A percentile compares a stretch with the other conserved stretches of the same genome.
These are phyloP conservation scores for Medakamo hakoo DNA, from an alignment of 139 green algal genomes.

Conservation along the genomic window DNA sequence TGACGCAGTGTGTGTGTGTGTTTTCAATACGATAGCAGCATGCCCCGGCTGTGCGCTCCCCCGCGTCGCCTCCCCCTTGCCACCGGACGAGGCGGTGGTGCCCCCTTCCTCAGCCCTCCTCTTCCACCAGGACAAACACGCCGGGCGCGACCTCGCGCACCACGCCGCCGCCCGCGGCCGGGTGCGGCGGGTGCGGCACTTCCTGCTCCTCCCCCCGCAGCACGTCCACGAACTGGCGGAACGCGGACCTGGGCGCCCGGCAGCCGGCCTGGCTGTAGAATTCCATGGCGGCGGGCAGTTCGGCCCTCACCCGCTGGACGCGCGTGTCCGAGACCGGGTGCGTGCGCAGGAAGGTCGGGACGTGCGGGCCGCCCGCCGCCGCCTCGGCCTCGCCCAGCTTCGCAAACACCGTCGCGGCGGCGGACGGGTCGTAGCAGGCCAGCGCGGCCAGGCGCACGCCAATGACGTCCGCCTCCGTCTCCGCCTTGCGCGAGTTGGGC, in stretches of 20 bases:
- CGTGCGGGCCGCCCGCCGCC: slow-evolving; percentile 1
- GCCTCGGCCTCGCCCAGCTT: slow-evolving; percentile 21
- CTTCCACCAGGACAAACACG: too few species aligned
- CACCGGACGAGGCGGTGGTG: too few species aligned
- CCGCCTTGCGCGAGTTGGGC: slow-evolving; percentile 39
- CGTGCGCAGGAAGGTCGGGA: slow-evolving; percentile 48
- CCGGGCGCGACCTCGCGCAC: too few species aligned
- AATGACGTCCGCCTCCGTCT: slow-evolving; percentile 69
- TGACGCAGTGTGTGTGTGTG: too few species aligned
- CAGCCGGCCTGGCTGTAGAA: not conserved
- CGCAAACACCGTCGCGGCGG: slow-evolving; percentile 17
- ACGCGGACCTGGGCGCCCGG: not conserved
- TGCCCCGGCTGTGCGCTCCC: too few species aligned
- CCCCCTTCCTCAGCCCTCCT: too few species aligned
- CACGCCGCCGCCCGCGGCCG: too few species aligned
- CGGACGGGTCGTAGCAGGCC: slow-evolving; percentile 50
- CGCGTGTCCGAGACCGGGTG: slow-evolving; percentile 37
- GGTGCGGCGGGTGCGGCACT: too few species aligned
- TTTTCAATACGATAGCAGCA: too few species aligned
- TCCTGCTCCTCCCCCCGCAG: not conserved
- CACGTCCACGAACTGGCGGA: not conserved
- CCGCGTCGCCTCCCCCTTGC: too few species aligned
- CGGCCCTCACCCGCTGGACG: not conserved
- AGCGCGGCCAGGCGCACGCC: slow-evolving; percentile 47
- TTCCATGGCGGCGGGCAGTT: not conserved